phyloP scores from a whole-genome alignment of 1,284 basidiomycete species.

The Malassezia pachydermatis region DNA sequence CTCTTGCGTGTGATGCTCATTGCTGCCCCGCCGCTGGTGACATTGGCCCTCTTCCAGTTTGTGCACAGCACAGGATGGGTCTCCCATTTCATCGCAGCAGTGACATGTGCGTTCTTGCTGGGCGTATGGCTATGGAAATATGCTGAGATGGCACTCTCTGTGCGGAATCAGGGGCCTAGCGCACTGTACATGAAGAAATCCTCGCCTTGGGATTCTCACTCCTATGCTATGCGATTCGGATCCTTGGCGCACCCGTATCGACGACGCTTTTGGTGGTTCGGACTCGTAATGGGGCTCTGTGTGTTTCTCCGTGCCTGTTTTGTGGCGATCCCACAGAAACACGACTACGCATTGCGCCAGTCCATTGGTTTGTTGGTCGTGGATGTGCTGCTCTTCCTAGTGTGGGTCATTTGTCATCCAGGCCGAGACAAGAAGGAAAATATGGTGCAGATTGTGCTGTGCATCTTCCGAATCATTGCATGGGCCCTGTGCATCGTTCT shows the following conservation, averaged over 20 bases:
- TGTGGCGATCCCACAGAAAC: conserved; percentile 33
- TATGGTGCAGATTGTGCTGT: conserved; percentile 36
- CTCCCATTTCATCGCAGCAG: conserved; percentile 33
- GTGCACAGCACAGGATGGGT: conserved; percentile 36
- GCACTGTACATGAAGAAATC: conserved; percentile 28
- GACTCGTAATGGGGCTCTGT: conserved; percentile 28
- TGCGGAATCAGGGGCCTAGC: conserved; percentile 14
- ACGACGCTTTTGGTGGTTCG: conserved; percentile 37
- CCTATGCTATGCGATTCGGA: conserved; percentile 24
- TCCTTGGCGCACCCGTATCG: conserved; percentile 33
- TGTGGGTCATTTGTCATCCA: conserved; percentile 32
- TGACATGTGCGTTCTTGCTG: conserved; percentile 25
- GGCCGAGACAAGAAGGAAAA: conserved; percentile 36
- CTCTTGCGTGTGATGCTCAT: conserved; percentile 1
- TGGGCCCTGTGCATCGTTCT: conserved; percentile 40
- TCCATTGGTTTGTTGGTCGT: conserved; percentile 38
- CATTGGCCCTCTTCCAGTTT: conserved; percentile 45
- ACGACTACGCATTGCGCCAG: conserved; percentile 31
- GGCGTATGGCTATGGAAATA: conserved; percentile 29
- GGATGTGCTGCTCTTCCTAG: conserved; percentile 36
- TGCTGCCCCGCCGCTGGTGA: conserved; percentile 18
- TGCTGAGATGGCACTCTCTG: conserved; percentile 9
- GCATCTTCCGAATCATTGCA: conserved; percentile 31
- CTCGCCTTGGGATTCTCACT: conserved; percentile 17
- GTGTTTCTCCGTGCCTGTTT: conserved; percentile 36